A percentile compares a stretch with the other conserved stretches of the same genome.
Evolutionary conservation across 2,329 filamentous ascomycete genomes (phyloP).

Genomic region (Colletotrichum endophyticum): DNA sequence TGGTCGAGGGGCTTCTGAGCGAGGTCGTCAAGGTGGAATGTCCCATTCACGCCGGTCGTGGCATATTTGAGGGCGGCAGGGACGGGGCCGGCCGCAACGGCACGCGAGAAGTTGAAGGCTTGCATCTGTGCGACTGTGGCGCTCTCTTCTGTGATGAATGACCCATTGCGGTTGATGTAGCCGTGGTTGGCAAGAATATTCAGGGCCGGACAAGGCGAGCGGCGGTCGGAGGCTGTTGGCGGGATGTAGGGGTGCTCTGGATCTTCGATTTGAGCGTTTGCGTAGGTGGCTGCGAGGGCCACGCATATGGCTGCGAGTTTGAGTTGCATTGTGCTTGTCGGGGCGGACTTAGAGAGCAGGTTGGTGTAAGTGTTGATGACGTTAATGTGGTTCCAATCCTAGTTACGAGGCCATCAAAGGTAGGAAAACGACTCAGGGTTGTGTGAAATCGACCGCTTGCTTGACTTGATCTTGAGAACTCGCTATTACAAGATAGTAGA

Average conservation of each 20-base stretch:
- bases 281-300: neutral
- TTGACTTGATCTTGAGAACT: neutral
- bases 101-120: neutral
- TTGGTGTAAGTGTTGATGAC: neutral
- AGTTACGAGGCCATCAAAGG: too few relatives aligned
- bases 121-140: neutral
- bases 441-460: too few relatives aligned
- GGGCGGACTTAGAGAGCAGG: neutral
- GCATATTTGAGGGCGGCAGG: neutral
- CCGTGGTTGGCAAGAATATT: constrained; percentile 4
- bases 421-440: too few relatives aligned
- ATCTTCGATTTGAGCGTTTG: neutral
- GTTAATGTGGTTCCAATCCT: too few relatives aligned
- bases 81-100: neutral
- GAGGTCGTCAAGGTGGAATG: constrained; percentile 8
- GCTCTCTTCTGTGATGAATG: neutral
- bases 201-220: neutral
- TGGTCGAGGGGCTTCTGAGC: constrained; percentile 2
- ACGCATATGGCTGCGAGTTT: neutral
- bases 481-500: neutral
- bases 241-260: neutral
- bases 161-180: neutral
- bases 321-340: neutral
- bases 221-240: neutral
- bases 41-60: neutral